Evolutionary conservation across 768 basidiomycete species (phyloP), one percentile per base, ranked within the genome.

Genomic region (Pulveroboletus sp.): DNA sequence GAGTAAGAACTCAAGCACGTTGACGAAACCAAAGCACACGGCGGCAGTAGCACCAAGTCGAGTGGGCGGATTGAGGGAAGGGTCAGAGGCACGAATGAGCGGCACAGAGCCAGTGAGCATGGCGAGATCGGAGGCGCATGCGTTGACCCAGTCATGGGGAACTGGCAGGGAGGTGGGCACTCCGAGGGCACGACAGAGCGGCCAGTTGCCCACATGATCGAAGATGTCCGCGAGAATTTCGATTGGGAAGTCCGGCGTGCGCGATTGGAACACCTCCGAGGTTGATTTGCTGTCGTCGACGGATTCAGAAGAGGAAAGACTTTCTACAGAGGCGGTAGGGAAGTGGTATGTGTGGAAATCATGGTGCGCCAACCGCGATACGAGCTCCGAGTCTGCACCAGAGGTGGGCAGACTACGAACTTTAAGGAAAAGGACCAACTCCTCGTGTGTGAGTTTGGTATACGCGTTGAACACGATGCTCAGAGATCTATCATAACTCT

Each of bases 131-230:
- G 80, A 82, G 23, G 68, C 60, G 17, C 84, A 80, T 7, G 91
- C 87, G 35, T 78, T 78, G 40, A 70, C 71, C 92, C 92, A 94
- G 20, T 84, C 82, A 6, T 72, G 66, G 10, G 90, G 89, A 23
- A 73, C 75, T 5, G 78, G 67, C 1, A 93, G 65, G 9, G 80
- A 80, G 6, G 88, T 88, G 11, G 84, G 86, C 1, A 92, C 71
- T 17, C 84, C 81, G 31, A 93, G 79, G 13, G 91, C 84, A 51
- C 81, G 84, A 12, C 84, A 74, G 9, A 94, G 81, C 57, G 92
- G 87, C 89, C 90, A 94, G 63, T 90, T 85, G 13, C 85, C 87
- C 9, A 90, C 65, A 55, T 85, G 79, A 49, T 91, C 86, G 67
- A 91, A 66, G 51, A 91, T 89, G 42, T 85, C 79, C 10, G 85